Evolutionary conservation across 2,329 filamentous ascomycete species (phyloP).

Genomic region (Helotiales sp.): DNA sequence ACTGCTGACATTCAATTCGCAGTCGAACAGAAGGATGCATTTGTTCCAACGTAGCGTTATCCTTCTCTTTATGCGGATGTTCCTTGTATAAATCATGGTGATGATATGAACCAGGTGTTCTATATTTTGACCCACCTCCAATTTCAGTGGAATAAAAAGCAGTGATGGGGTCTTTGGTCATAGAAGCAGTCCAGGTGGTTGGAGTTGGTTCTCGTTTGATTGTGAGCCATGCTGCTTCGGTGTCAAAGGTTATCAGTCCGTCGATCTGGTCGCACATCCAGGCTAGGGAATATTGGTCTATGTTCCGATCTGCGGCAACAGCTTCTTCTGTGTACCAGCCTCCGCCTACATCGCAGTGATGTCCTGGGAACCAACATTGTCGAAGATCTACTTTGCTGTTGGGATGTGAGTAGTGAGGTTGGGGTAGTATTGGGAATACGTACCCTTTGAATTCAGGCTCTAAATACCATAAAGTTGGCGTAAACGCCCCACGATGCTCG

Average conservation of each 20-base stretch:
- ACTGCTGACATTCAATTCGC: not conserved
- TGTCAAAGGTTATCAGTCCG: conserved; percentile 2
- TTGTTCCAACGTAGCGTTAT: conserved; percentile 2
- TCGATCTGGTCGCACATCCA: conserved; percentile 18
- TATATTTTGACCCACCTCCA: not conserved
- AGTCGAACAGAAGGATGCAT: conserved; percentile 9
- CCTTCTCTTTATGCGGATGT: not conserved
- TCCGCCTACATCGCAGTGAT: conserved; percentile 12
- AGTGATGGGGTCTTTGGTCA: conserved; percentile 2
- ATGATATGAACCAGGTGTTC: conserved; percentile 12
- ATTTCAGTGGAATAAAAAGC: not conserved
- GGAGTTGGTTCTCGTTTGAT: not conserved
- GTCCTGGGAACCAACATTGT: conserved; percentile 21
- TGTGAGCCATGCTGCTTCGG: not conserved
- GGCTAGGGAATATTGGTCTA: conserved; percentile 6
- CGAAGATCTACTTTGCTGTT: not conserved
- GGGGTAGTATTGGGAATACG: conserved; percentile 18
- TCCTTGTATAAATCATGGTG: not conserved
- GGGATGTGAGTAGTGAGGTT: not conserved
- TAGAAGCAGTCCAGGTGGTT: not conserved
- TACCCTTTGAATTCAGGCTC: conserved; percentile 4
- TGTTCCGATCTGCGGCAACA: not conserved
- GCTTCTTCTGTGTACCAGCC: not conserved
- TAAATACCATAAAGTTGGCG: conserved; percentile 37
- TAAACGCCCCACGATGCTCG: conserved; percentile 41